Base-by-base conservation (phyloP, 2,329 filamentous ascomycete species). In the Periconia digitata region DNA sequence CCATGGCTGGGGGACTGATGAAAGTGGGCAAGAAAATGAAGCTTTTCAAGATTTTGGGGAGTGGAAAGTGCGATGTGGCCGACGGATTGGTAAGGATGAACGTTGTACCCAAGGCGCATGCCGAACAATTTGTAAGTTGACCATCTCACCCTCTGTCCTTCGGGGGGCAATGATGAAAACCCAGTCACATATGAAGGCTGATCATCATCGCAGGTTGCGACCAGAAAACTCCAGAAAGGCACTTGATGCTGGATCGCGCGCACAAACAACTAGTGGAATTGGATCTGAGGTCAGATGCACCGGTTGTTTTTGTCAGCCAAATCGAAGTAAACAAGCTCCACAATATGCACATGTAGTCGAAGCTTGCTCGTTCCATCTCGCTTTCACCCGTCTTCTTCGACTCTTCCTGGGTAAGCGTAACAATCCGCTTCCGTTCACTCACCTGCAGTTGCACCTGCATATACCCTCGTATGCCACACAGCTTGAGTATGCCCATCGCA, bases 1-100 rank as follows among this genome's bases (percentile, higher is more conserved):
- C 91, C 0, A 73, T 74, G 3, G 76, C 78, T 0, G 91, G 91
- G 0, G 91, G 92, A 0, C 71, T 99, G 61, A 83, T 96, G 62
- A 96, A 95, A 75, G 85, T 92, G 18, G 92, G 94, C 40, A 92
- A 89, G 80, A 94, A 92, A 66, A 79, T 94, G 55, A 77, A 83
- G 17, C 70, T 97, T 58, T 72, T 90, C 43, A 89, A 90, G 75
- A 81, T 92, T 23, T 72, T 97, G 54, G 78, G 78, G 8, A 83
- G 83, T 8, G 90, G 89, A 6, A 91, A 87, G 64, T 84, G 95
- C 6, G 92, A 95, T 73, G 80, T 99, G 8, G 85, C 95, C 40
- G 92, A 99, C 72, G 87, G 90, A 23, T 73, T 97, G 54, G 82
- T 97, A 20, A 85, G 79, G 65, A 84, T 99, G 23, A 91, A 89